Evolutionary conservation across 1,139 yeast species (phyloP), one percentile per base, ranked within the genome.

Genomic region (Magnusiomyces suaveolens): DNA sequence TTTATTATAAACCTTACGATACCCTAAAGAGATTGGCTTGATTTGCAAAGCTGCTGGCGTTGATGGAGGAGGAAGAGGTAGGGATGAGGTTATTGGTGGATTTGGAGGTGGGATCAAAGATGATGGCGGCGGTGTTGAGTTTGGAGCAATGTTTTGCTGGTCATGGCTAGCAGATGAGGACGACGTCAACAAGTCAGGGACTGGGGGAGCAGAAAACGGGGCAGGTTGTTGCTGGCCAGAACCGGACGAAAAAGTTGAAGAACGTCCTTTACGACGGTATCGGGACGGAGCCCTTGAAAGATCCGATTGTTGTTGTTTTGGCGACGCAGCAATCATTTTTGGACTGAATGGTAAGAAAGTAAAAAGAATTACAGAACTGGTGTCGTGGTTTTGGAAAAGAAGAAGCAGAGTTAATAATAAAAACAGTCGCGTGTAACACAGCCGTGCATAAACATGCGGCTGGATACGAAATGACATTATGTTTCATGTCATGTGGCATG

Each of bases 21-120:
- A 51, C 3, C 53, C 53, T 4, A 51, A 44, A 3, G 50, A 39
- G 33, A 51, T 29, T 3, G 53, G 53, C 25, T 47, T 33, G 14
- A 47, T 43, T 3, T 23, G 47, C 16, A 33, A 29, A 29, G 36
- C 36, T 29, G 36, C 36, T 29, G 36, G 12, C 6, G 36, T 6
- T 10, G 43, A 12, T 14, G 43, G 20, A 14, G 43, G 43, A 24
- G 47, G 26, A 8, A 43, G 50, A 18, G 25, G 16, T 10, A 25
- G 29, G 2, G 50, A 43, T 18, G 21, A 32, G 4, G 29, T 12
- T 3, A 23, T 23, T 3, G 29, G 32, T 16, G 46, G 24, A 12
- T 12, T 41, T 20, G 46, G 46, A 41, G 46, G 46, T 3, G 46
- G 24, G 21, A 24, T 2, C 2, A n/a, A 14, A 14, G 47, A 24